Conservation (phyloP, 2,329 filamentous ascomycete genomes). For the Diaporthe australafricana region DNA sequence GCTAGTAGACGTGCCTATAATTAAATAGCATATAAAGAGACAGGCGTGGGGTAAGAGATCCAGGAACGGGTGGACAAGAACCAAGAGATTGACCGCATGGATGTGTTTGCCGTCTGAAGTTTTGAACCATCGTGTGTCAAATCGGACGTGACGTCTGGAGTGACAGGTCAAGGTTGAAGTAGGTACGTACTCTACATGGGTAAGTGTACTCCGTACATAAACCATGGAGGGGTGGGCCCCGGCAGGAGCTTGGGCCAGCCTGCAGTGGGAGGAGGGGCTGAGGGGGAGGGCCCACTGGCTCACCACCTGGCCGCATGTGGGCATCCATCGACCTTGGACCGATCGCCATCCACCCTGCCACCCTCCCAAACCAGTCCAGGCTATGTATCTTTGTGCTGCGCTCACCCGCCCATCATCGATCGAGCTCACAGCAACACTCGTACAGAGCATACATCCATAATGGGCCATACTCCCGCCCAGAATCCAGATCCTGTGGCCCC, state of each 20-base stretch:
- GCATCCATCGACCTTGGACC: not conserved
- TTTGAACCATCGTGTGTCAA: constrained; percentile 21
- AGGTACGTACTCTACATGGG: not conserved
- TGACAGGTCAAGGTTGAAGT: constrained; percentile 9
- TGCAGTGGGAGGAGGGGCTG: too few species aligned
- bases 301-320: not conserved
- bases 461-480: not conserved
- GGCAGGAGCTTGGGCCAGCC: constrained; percentile 13
- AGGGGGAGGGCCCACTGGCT: not conserved
- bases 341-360: constrained; percentile 1
- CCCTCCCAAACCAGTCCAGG: not conserved
- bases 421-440: not conserved
- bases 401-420: constrained; percentile 4
- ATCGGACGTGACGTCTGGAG: constrained; percentile 24
- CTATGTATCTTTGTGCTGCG: not conserved
- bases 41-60: not conserved
- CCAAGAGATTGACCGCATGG: constrained; percentile 7
- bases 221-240: constrained; percentile 6
- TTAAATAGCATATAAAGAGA: not conserved
- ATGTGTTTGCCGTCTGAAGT: constrained; percentile 9
- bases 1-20: not conserved
- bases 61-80: not conserved
- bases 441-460: too few species aligned
- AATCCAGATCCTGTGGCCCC: not conserved
- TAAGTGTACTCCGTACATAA: not conserved